Evolutionary conservation across 1,284 basidiomycete species (phyloP), one percentile per base, ranked within the genome.

Genomic region (Rhodotorula glutinis): DNA sequence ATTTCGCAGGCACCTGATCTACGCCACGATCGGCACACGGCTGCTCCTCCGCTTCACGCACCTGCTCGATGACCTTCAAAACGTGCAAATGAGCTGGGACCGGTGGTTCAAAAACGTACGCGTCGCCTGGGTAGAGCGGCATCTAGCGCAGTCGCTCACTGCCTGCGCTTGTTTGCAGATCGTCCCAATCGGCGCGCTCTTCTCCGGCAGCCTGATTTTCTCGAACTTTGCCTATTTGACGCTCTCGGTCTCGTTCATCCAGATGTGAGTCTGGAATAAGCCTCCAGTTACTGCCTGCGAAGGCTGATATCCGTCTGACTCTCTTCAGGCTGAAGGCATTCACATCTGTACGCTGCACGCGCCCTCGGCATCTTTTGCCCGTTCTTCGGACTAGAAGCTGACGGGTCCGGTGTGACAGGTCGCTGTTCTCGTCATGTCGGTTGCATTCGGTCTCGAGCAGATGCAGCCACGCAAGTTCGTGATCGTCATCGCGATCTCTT

Each of bases 161-260:
- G 19, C 9, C 8, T 19, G 23, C 27, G 27, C 8, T 19, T 3
- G 3, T 1, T 10, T 17, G 19, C 60, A 72, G 71, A 81, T 82
- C 58, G 73, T 82, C 4, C 82, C 82, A 43, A 80, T 82, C 64
- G 81, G 80, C 21, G 77, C 78, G 27, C 78, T 82, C 53, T 82
- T 82, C 75, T 80, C 80, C 11, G 79, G 77, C 54, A 80, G 78
- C 21, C 76, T 82, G 46, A 79, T 82, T 62, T 78, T 81, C 67
- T 76, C 74, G 74, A 82, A 82, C 75, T 78, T 79, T 71, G 82
- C 82, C 54, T 82, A 82, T 75, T 75, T 82, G 54, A 77, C 79
- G 13, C 77, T 82, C 41, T 77, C 75, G 46, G 80, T 82, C 60
- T 73, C 71, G 8, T 67, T 70, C 56, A 81, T 82, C 57, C 82